A percentile compares a stretch with the other conserved stretches of the same genome.
Conservation (phyloP, 176 grass and related monocot genomes). For the Elaeis guineensis region DNA sequence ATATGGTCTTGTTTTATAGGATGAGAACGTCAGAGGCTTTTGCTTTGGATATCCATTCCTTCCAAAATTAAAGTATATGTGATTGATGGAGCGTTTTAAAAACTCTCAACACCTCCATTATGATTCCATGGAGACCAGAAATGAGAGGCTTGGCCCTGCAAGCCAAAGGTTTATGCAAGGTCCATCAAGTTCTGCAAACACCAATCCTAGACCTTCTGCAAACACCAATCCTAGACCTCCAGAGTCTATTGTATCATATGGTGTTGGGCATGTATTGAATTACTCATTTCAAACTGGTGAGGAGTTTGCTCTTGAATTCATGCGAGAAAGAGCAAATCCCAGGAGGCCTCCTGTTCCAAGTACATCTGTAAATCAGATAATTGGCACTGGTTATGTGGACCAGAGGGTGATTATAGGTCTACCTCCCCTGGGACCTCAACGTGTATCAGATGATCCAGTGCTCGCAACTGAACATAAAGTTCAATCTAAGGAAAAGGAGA, state of each 20-base stretch:
- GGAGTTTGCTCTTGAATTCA: conserved; percentile 38
- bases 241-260: conserved; percentile 13
- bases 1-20: too few species aligned
- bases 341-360: not conserved
- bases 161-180: not conserved
- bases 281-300: conserved; percentile 35
- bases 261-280: conserved; percentile 29
- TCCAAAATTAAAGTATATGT: not conserved
- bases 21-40: too few species aligned
- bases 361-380: conserved; percentile 9
- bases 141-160: conserved; percentile 6
- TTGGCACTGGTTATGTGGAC: conserved; percentile 19
- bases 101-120: conserved; percentile 18
- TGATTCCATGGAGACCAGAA: conserved; percentile 27
- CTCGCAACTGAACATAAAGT: not conserved
- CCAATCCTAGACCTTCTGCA: not conserved
- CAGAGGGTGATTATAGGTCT: conserved; percentile 14
- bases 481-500: not conserved
- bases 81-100: not conserved
- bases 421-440: not conserved
- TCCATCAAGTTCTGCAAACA: not conserved
- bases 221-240: not conserved
- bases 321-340: conserved; percentile 29
- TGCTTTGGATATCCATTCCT: too few species aligned
- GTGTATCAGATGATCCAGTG: not conserved